Evolutionary conservation across 1,139 yeast genomes (phyloP), one percentile per base, ranked within the genome.

Genomic region (Saccharomycopsis crataegensis): DNA sequence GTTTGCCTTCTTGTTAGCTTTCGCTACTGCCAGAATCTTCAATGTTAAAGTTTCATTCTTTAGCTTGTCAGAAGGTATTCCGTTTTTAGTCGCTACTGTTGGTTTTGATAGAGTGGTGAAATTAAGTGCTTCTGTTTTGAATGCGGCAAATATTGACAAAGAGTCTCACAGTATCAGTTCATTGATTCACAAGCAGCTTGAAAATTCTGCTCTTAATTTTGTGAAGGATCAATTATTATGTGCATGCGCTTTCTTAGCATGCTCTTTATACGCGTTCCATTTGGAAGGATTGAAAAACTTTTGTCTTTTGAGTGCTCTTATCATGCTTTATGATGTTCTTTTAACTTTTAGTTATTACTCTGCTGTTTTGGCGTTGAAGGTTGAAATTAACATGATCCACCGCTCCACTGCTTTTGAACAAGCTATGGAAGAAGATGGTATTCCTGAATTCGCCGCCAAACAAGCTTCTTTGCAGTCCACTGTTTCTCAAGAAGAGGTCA

Each of bases 391-490:
- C 65, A 77, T 90, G 60, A 96, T 95, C 57, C 89, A 93, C 69
- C 82, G 91, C 61, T 86, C 93, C 51, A 84, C 90, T 57, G 80
- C 83, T 56, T 79, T 91, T 65, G 83, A 86, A 65, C 83, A 80
- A 61, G 93, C 90, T 28, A 75, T 93, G 61, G 96, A 91, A 70
- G 99, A 93, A 67, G 99, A 94, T 63, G 99, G 99, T 28, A 80
- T 93, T 44, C 78, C 89, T 48, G 82, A 82, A 53, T 72, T 76
- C 57, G 87, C 87, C 48, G 97, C 93, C 47, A 82, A 79, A 59
- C 77, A 80, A 55, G 84, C 87, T 43, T 83, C 55, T 32, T 40
- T 52, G 38, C 42, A 43, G 33, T 40, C 52, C 3, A 34, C 40
- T 22, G 22, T 43, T 47, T 48, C 37, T 91, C 32, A 78, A 75